Percentiles rank a stretch among this genome's conserved stretches.
These are phyloP conservation scores for Osmanthus fragrans DNA, from an alignment of 257 asterid genomes.

Conservation along the genomic window DNA sequence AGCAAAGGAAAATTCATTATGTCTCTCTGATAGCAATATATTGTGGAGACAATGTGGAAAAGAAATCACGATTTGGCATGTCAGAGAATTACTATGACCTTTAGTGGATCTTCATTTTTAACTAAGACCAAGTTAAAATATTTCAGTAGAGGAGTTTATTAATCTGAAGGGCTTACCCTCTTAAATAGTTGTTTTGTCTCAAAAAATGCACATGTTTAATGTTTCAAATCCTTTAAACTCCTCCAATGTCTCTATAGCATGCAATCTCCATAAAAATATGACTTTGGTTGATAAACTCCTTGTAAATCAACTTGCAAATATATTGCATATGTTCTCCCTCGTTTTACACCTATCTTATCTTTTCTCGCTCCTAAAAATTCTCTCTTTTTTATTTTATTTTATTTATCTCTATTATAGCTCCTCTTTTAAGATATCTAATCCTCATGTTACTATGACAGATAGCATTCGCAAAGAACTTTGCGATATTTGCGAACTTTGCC, in stretches of 20 bases:
- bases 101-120: background rate
- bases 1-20: background rate
- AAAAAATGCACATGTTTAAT: background rate
- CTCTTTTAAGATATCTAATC: background rate
- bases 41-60: background rate
- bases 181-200: too few relatives aligned
- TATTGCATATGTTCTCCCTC: too few relatives aligned
- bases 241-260: background rate
- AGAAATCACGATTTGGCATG: background rate
- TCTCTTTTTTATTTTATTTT: background rate
- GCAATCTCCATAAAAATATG: background rate
- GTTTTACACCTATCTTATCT: too few relatives aligned
- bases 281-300: background rate
- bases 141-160: background rate
- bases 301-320: background rate
- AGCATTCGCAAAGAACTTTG: background rate
- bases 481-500: too few relatives aligned
- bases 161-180: background rate
- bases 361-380: background rate
- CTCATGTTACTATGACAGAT: background rate
- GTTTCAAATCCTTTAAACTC: too few relatives aligned
- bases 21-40: background rate
- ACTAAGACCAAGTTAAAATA: background rate
- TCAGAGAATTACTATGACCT: background rate
- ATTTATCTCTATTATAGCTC: background rate